Conservation (phyloP, 2,329 filamentous ascomycete species). For the Cladosporium phlei region DNA sequence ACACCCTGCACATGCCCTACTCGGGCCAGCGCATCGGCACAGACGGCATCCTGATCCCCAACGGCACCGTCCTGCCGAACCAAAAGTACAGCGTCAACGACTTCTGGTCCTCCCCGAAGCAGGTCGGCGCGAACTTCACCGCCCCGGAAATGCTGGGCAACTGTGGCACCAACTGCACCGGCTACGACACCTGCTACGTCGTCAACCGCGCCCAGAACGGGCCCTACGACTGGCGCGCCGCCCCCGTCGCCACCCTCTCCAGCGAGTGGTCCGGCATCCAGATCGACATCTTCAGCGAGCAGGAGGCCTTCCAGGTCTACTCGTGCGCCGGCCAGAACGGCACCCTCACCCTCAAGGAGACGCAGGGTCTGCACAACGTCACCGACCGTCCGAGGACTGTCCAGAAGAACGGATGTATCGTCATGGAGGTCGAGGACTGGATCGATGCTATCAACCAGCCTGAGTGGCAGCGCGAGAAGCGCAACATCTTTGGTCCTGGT, state of each 20-base stretch:
- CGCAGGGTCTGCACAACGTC: constrained; percentile 59
- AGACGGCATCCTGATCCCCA: constrained; percentile 51
- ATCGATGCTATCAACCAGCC: constrained; percentile 95
- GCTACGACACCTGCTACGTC: constrained; percentile 75
- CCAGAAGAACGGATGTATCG: constrained; percentile 75
- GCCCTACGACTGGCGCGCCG: constrained; percentile 59
- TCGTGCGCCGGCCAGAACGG: constrained; percentile 70
- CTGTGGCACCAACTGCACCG: constrained; percentile 76
- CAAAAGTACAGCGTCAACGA: constrained; percentile 65
- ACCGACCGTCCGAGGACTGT: constrained; percentile 57
- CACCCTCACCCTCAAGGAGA: constrained; percentile 61
- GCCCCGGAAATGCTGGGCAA: constrained; percentile 62
- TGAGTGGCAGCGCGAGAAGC: constrained; percentile 67
- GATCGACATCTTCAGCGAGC: constrained; percentile 75
- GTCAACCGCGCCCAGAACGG: constrained; percentile 58
- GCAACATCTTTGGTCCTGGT: constrained; percentile 46
- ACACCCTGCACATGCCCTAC: constrained; percentile 69
- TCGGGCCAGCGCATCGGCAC: constrained; percentile 63
- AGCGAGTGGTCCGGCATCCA: constrained; percentile 77
- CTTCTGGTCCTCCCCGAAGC: constrained; percentile 77
- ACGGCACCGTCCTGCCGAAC: constrained; percentile 63
- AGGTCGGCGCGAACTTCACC: constrained; percentile 65
- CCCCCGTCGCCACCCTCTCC: constrained; percentile 61
- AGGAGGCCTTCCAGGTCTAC: constrained; percentile 85
- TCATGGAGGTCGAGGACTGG: constrained; percentile 89